Evolutionary conservation across 768 basidiomycete species (phyloP).

Genomic region (Psilocybe subaeruginosa): DNA sequence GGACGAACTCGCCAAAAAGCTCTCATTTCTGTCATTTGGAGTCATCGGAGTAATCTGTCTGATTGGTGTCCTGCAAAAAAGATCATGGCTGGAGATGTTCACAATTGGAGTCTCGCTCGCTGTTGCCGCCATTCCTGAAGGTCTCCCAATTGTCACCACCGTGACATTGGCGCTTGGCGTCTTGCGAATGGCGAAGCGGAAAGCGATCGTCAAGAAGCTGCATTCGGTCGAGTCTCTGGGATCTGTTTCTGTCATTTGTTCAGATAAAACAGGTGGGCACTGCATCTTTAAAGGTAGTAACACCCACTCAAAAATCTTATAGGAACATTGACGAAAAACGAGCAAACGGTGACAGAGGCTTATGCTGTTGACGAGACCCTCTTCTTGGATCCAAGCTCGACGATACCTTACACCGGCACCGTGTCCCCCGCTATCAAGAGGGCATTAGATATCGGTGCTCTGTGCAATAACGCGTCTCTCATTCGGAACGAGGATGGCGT

Average conservation of each 20-base stretch:
- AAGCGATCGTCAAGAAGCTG: slow-evolving; percentile 96
- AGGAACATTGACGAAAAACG: slow-evolving; percentile 94
- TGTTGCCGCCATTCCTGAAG: slow-evolving; percentile 98
- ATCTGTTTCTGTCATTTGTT: slow-evolving; percentile 96
- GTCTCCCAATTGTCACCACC: slow-evolving; percentile 94
- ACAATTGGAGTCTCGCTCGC: slow-evolving; percentile 99
- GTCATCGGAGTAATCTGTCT: slow-evolving; percentile 93
- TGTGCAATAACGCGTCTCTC: slow-evolving; percentile 88
- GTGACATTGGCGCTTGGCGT: slow-evolving; percentile 96
- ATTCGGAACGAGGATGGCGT: slow-evolving; percentile 67
- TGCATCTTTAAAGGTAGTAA: background rate
- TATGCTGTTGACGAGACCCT: slow-evolving; percentile 87
- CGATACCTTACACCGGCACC: slow-evolving; percentile 33
- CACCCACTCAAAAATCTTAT: slow-evolving; percentile 15
- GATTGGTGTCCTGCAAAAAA: slow-evolving; percentile 82
- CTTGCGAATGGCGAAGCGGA: slow-evolving; percentile 89
- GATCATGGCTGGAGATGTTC: slow-evolving; percentile 97
- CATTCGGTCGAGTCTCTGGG: slow-evolving; percentile 95
- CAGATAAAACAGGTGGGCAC: slow-evolving; percentile 87
- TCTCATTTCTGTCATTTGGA: slow-evolving; percentile 90
- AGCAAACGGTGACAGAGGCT: slow-evolving; percentile 90
- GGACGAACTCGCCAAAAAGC: slow-evolving; percentile 94
- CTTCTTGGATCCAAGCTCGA: slow-evolving; percentile 59
- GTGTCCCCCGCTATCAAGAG: slow-evolving; percentile 72
- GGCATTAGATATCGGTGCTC: slow-evolving; percentile 77